phyloP scores from a whole-genome alignment of 1,139 yeast genomes.

The Kodamaea fungicola region DNA sequence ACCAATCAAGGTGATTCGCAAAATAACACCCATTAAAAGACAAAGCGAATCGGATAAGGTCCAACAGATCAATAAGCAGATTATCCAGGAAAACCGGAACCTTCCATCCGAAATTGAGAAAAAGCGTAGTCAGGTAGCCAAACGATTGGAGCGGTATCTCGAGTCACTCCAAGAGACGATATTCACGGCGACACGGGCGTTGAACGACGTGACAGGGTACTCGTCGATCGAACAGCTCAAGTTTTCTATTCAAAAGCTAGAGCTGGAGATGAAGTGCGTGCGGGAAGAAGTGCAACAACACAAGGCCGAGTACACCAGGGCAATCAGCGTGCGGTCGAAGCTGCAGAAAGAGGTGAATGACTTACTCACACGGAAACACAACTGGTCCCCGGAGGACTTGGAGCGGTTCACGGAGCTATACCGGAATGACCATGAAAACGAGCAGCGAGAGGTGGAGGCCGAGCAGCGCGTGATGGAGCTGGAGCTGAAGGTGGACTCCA shows the following conservation, averaged over 20 bases:
- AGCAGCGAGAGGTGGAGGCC: slow-evolving; percentile 54
- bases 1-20: background rate
- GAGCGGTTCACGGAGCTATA: slow-evolving; percentile 82
- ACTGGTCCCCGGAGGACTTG: slow-evolving; percentile 75
- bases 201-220: slow-evolving; percentile 93
- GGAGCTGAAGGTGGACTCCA: slow-evolving; percentile 66
- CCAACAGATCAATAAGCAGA: slow-evolving; percentile 14
- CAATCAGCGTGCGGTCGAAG: slow-evolving; percentile 61
- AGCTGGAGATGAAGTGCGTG: slow-evolving; percentile 44
- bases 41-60: slow-evolving; percentile 1
- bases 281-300: slow-evolving; percentile 48
- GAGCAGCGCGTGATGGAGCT: slow-evolving; percentile 49
- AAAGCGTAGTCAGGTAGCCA: slow-evolving; percentile 16
- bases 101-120: slow-evolving; percentile 33
- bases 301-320: slow-evolving; percentile 56
- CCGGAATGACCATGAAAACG: slow-evolving; percentile 76
- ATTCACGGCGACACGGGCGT: slow-evolving; percentile 65
- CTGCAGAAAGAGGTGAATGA: slow-evolving; percentile 90
- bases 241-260: slow-evolving; percentile 51
- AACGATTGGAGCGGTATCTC: slow-evolving; percentile 48
- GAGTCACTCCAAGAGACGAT: slow-evolving; percentile 65
- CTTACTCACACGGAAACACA: slow-evolving; percentile 76
- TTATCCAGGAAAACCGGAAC: slow-evolving; percentile 20
- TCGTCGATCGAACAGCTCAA: slow-evolving; percentile 74
- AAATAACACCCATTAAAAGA: background rate